Conservation (phyloP, 192 early-diverging fungal genomes). For the Pecoramyces ruminantium region DNA sequence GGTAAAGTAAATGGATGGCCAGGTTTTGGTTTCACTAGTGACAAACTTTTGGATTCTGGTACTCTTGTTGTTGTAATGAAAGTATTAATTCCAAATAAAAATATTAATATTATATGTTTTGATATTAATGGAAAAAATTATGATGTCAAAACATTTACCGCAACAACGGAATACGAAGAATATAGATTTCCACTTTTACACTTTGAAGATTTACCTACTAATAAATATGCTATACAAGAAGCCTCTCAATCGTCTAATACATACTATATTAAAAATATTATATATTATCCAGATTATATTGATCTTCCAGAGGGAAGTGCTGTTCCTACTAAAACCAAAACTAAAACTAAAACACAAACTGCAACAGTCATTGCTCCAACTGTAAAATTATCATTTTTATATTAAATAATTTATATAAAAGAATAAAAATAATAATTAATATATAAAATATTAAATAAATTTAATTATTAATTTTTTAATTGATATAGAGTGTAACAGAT, state of each 20-base stretch:
- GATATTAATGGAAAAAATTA: background rate
- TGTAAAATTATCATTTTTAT: too few relatives aligned
- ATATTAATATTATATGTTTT: background rate
- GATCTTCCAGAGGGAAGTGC: background rate
- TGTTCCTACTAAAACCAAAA: too few relatives aligned
- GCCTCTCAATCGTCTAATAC: background rate
- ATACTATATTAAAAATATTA: background rate
- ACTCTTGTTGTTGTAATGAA: background rate
- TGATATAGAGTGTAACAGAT: too few relatives aligned
- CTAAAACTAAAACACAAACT: too few relatives aligned
- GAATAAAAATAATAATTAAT: too few relatives aligned
- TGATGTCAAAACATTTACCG: background rate
- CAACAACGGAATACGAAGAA: background rate
- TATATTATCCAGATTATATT: background rate
- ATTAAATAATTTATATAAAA: too few relatives aligned
- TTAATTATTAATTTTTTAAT: too few relatives aligned
- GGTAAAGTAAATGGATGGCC: background rate
- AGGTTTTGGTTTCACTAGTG: background rate
- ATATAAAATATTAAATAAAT: too few relatives aligned
- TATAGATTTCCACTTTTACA: background rate
- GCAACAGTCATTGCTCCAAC: too few relatives aligned
- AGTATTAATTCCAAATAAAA: background rate
- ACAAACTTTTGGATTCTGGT: background rate
- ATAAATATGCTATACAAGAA: background rate
- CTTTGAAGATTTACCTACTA: background rate